These are phyloP conservation scores for Aspergillus arachidicola DNA, from an alignment of 2,329 filamentous ascomycete genomes.

Conservation along the genomic window DNA sequence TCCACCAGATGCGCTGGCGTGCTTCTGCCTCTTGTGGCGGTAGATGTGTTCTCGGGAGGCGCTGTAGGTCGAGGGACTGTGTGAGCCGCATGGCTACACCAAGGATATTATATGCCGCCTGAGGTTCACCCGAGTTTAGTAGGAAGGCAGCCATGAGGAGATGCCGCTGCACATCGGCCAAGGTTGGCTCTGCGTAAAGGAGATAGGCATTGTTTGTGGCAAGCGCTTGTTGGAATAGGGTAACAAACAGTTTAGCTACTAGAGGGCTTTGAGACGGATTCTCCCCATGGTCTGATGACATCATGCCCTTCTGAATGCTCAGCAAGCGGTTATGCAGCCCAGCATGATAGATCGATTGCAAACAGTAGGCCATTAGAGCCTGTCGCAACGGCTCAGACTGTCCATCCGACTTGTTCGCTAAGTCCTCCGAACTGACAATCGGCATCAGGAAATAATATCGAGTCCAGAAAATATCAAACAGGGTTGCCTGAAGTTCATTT, in stretches of 20 bases:
- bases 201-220: conserved; percentile 4
- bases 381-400: conserved; percentile 12
- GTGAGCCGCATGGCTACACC: conserved; percentile 21
- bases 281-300: not conserved
- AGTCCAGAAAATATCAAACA: not conserved
- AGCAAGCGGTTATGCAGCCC: conserved; percentile 21
- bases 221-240: not conserved
- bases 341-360: conserved; percentile 21
- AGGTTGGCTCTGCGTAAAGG: conserved; percentile 17
- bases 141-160: conserved; percentile 25
- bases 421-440: not conserved
- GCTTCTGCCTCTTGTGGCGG: not conserved
- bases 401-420: not conserved
- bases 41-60: not conserved
- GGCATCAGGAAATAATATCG: not conserved
- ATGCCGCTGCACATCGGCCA: conserved; percentile 22
- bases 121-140: conserved; percentile 20
- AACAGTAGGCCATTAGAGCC: conserved; percentile 22
- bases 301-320: conserved; percentile 1
- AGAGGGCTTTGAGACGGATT: not conserved
- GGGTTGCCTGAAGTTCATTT: not conserved
- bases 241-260: not conserved
- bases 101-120: conserved; percentile 27
- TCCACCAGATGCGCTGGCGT: not conserved
- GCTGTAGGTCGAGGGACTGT: not conserved